Base-by-base conservation (phyloP, 2,329 filamentous ascomycete species). In the Calonectria leucothoes region DNA sequence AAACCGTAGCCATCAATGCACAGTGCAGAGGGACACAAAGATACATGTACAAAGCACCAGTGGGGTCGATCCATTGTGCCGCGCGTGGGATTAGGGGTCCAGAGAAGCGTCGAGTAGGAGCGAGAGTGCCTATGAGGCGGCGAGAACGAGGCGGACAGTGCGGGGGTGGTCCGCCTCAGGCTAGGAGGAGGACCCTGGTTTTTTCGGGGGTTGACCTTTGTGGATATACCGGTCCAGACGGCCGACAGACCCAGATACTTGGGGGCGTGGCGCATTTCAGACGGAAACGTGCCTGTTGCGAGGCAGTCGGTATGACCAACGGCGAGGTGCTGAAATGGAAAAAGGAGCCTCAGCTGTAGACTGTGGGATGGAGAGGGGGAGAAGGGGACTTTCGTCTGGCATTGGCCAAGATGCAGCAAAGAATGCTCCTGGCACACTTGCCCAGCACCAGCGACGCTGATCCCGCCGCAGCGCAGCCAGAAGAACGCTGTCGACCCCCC, bases 81-180 rank as follows among this genome's bases (percentile, higher is more conserved):
- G 55, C 37, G 51, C 23, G 55, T 45, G 42, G 42, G 42, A 37
- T 61, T 61, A 61, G 55, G 55, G 55, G 55, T 61, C 55, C 55
- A 61, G 23, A 35, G 12, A 61, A 37, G 51, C 17, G 15, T 33
- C 17, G 29, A 33, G 25, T n/a, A 61, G 25, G 23, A 29, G 7
- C 25, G 17, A 52, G 52, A 52, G 37, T 48, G 42, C 59, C 59
- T 64, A 42, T 31, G 59, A 42, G 59, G 59, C 59, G 67, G 66
- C 66, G 66, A 67, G 63, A 29, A 67, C 67, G 67, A 73, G 71
- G 67, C 71, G 64, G 45, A 70, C 67, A 73, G 67, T 73, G 71
- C 63, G 71, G 67, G 67, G 70, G 66, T 42, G 17, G 45, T 31
- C 31, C 37, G n/a, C 51, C 27, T 42, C 29, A 23, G 59, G 25